Evolutionary conservation across 2,329 filamentous ascomycete genomes (phyloP).

Genomic region (Xylariales sp.): DNA sequence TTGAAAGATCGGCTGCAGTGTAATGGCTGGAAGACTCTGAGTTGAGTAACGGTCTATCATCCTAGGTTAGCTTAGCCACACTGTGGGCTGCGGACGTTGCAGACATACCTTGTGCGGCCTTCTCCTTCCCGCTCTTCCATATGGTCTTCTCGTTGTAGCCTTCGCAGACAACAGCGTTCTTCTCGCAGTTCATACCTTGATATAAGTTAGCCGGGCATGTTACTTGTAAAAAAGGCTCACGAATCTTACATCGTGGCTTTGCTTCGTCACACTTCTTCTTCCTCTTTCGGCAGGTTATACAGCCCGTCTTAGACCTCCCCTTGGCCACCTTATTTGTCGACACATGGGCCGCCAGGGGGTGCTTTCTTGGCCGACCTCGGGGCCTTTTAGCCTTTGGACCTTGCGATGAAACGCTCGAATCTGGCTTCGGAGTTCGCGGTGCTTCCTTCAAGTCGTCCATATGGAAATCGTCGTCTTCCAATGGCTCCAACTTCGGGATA

Average conservation of each 20-base stretch:
- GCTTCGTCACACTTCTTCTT: constrained; percentile 72
- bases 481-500: constrained; percentile 52
- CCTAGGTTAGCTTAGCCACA: too few species aligned
- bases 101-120: constrained; percentile 59
- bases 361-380: constrained; percentile 78
- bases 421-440: constrained; percentile 24
- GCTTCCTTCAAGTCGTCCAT: constrained; percentile 48
- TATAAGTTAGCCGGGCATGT: constrained; percentile 6
- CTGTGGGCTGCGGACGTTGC: too few species aligned
- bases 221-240: not conserved
- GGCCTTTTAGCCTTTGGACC: constrained; percentile 54
- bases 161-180: constrained; percentile 88
- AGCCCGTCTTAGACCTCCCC: constrained; percentile 66
- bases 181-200: constrained; percentile 81
- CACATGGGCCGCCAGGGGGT: constrained; percentile 58
- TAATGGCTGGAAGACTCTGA: constrained; percentile 47
- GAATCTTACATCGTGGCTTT: constrained; percentile 57
- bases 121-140: constrained; percentile 83
- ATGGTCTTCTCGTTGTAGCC: constrained; percentile 82
- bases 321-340: constrained; percentile 69
- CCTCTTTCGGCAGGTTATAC: constrained; percentile 59
- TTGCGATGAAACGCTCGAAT: constrained; percentile 15
- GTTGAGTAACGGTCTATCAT: constrained; percentile 44
- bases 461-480: constrained; percentile 50
- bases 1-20: constrained; percentile 65